Conservation (phyloP, 345 rosid species). For the Melaleuca quinquenervia region DNA sequence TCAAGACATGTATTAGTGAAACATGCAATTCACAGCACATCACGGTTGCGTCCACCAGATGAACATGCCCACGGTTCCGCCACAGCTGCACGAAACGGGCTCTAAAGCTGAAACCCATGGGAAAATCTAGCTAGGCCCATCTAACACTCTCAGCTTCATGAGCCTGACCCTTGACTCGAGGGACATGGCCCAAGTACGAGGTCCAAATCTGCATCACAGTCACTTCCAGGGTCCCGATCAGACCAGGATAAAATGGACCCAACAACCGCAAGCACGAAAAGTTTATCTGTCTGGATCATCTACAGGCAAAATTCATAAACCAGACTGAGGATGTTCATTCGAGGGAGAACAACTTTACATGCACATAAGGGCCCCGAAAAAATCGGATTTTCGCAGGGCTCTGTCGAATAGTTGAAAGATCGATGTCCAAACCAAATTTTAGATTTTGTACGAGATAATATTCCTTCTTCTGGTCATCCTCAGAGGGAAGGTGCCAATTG, state of each 20-base stretch:
- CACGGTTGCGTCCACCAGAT: background rate
- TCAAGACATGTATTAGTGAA: background rate
- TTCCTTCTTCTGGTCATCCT: background rate
- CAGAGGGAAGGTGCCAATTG: background rate
- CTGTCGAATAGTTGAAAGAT: background rate
- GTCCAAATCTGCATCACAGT: background rate
- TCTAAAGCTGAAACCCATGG: background rate
- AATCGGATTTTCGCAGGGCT: background rate
- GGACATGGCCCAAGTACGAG: background rate
- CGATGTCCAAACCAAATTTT: background rate
- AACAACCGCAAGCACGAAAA: background rate
- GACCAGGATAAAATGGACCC: background rate
- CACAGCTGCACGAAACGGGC: background rate
- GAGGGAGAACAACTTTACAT: background rate
- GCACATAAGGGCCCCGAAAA: background rate
- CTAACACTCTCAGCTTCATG: background rate
- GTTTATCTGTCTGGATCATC: background rate
- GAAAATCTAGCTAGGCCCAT: background rate
- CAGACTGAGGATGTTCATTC: background rate
- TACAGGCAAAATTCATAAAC: background rate
- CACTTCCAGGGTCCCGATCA: background rate
- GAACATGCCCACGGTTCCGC: background rate
- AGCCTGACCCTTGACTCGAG: background rate
- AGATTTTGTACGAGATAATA: background rate
- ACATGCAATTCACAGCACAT: background rate